Percentiles rank a stretch among this genome's conserved stretches.
Evolutionary conservation across 2,329 filamentous ascomycete species (phyloP).

Genomic region (Penicillium freii): DNA sequence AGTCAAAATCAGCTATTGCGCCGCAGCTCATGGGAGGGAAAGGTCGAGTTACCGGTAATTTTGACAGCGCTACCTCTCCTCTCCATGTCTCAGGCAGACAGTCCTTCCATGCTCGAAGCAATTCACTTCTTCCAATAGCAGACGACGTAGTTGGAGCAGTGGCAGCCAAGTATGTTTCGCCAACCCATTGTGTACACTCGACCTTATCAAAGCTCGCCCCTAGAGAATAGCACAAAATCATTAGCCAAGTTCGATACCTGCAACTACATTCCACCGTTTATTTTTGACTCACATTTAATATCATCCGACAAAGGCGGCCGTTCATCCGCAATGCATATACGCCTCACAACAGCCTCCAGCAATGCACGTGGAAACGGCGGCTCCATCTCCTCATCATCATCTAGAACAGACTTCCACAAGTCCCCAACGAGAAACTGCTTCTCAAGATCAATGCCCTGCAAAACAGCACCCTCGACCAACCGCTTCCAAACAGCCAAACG

Average conservation of each 20-base stretch:
- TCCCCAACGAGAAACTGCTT: conserved; percentile 44
- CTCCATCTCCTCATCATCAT: conserved; percentile 31
- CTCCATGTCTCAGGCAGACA: conserved; percentile 46
- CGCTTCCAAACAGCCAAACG: conserved; percentile 52
- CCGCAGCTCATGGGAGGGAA: not conserved
- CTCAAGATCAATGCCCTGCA: conserved; percentile 42
- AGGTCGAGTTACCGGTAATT: conserved; percentile 29
- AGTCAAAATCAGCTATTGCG: conserved; percentile 2
- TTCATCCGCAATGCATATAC: conserved; percentile 32
- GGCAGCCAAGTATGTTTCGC: conserved; percentile 41
- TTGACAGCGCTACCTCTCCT: conserved; percentile 33
- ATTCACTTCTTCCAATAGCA: conserved; percentile 35
- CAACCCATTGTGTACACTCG: conserved; percentile 38
- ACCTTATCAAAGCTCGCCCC: conserved; percentile 42
- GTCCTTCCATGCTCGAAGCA: conserved; percentile 43
- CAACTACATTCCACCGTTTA: not conserved
- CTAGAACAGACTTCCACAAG: conserved; percentile 41
- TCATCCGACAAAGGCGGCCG: conserved; percentile 22
- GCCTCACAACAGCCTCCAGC: conserved; percentile 41
- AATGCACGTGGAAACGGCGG: conserved; percentile 34
- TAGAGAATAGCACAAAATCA: conserved; percentile 16
- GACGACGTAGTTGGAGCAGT: conserved; percentile 32
- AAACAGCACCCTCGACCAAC: conserved; percentile 38
- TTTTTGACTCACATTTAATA: conserved; percentile 39
- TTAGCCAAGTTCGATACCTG: not conserved